Evolutionary conservation across 306 rosid genomes (phyloP).

Genomic region (Rosa multiflora): DNA sequence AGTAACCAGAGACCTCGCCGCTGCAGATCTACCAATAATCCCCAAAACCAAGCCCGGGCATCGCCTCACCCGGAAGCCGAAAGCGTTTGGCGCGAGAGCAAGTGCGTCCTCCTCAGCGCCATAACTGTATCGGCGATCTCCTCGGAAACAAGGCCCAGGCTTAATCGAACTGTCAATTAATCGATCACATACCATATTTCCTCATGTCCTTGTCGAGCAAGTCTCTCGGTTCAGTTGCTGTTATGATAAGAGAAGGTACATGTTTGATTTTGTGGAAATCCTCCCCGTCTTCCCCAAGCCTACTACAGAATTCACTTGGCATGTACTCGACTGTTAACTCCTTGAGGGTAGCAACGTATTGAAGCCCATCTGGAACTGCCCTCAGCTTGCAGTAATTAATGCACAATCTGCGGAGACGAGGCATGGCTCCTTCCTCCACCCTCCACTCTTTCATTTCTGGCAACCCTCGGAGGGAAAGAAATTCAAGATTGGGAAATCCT

Average conservation of each 20-base stretch:
- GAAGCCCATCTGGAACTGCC: slow-evolving; percentile 50
- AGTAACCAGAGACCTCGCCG: slow-evolving; percentile 85
- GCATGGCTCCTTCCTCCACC: slow-evolving; percentile 43
- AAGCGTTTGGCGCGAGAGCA: slow-evolving; percentile 85
- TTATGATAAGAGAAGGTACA: slow-evolving; percentile 34
- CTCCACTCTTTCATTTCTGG: slow-evolving; percentile 42
- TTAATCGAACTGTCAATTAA: no score
- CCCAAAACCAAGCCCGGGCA: slow-evolving; percentile 95
- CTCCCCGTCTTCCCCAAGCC: slow-evolving; percentile 38
- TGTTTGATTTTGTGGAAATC: slow-evolving; percentile 46
- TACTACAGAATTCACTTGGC: slow-evolving; percentile 35
- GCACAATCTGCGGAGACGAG: slow-evolving; percentile 25
- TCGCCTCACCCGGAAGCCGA: slow-evolving; percentile 97
- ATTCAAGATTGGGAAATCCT: slow-evolving; percentile 51
- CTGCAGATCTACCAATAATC: slow-evolving; percentile 90
- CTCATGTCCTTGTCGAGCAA: no score
- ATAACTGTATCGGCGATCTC: no score
- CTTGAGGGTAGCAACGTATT: slow-evolving; percentile 24
- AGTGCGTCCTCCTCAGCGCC: no score
- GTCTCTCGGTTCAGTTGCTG: background rate
- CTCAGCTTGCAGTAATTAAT: slow-evolving; percentile 27
- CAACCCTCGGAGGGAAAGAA: slow-evolving; percentile 28
- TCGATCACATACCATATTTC: no score
- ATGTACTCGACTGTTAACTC: slow-evolving; percentile 43
- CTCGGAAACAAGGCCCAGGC: no score